Percentiles rank a stretch among this genome's conserved stretches.
phyloP scores from a whole-genome alignment of 345 rosid genomes.

The Syzygium aromaticum region DNA sequence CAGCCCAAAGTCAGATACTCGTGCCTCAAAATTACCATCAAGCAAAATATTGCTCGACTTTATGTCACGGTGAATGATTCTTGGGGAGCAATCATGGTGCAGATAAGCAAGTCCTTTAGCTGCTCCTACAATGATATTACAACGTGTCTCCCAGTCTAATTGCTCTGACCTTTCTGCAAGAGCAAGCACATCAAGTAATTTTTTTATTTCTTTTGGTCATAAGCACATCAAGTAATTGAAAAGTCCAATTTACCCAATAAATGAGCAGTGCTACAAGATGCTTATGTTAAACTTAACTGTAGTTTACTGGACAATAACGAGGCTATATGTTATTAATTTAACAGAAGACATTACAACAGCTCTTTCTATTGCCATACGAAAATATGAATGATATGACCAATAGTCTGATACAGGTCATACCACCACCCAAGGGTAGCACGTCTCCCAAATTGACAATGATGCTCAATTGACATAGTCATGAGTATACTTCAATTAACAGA shows the following conservation, averaged over 20 bases:
- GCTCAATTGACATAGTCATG: background rate
- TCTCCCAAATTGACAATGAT: background rate
- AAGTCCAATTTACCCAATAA: background rate
- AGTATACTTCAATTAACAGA: background rate
- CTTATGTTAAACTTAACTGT: background rate
- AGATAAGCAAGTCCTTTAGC: slow-evolving; percentile 95
- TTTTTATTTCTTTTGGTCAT: background rate
- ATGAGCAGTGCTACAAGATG: background rate
- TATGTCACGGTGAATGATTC: slow-evolving; percentile 98
- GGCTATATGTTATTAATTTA: background rate
- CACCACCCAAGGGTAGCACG: background rate
- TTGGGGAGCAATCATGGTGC: slow-evolving; percentile 98
- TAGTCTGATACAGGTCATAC: background rate
- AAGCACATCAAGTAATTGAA: background rate
- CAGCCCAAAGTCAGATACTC: slow-evolving; percentile 97
- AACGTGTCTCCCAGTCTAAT: slow-evolving; percentile 90
- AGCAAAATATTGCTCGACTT: slow-evolving; percentile 96
- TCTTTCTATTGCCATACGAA: background rate
- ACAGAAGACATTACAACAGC: background rate
- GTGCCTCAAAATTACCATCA: slow-evolving; percentile 94
- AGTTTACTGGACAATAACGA: background rate
- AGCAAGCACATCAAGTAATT: background rate
- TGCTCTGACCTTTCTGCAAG: slow-evolving; percentile 80
- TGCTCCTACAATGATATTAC: slow-evolving; percentile 90
- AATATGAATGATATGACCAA: background rate